phyloP scores from a whole-genome alignment of 345 rosid species.

The Linum usitatissimum region DNA sequence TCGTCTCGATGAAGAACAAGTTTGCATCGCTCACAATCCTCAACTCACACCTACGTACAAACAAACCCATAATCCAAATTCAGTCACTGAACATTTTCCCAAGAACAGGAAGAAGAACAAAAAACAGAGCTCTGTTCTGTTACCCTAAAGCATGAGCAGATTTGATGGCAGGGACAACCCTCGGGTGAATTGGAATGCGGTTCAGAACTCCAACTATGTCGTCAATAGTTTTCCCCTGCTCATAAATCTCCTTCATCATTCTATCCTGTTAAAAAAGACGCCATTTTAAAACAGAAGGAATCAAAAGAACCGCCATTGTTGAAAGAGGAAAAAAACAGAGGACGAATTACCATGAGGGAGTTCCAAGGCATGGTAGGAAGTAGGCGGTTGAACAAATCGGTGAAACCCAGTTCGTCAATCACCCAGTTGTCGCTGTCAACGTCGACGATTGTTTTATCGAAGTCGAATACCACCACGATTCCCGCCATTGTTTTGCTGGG shows the following conservation, averaged over 20 bases:
- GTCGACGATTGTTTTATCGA: constrained; percentile 78
- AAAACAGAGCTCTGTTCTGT: not conserved
- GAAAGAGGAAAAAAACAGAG: not conserved
- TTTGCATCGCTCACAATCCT: constrained; percentile 79
- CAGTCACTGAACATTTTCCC: not conserved
- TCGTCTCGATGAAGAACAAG: constrained; percentile 64
- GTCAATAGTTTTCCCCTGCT: constrained; percentile 45
- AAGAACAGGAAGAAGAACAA: not conserved
- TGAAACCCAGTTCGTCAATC: constrained; percentile 58
- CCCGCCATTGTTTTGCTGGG: constrained; percentile 26
- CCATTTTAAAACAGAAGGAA: too few species aligned
- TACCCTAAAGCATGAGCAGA: constrained; percentile 74
- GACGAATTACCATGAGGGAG: constrained; percentile 51
- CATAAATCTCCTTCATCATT: constrained; percentile 70
- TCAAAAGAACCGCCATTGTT: not conserved
- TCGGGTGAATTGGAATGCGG: constrained; percentile 50
- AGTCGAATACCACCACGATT: constrained; percentile 57
- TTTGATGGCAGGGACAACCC: constrained; percentile 57
- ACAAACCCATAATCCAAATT: not conserved
- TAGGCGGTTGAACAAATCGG: constrained; percentile 65
- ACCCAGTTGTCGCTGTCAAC: constrained; percentile 89
- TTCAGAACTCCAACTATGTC: constrained; percentile 49
- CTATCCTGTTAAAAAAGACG: constrained; percentile 34
- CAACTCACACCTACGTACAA: constrained; percentile 51
- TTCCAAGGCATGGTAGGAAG: constrained; percentile 94